Percentiles rank a stretch among this genome's conserved stretches.
Conservation (phyloP, 1,284 basidiomycete genomes). For the Rhodotorula sp. region DNA sequence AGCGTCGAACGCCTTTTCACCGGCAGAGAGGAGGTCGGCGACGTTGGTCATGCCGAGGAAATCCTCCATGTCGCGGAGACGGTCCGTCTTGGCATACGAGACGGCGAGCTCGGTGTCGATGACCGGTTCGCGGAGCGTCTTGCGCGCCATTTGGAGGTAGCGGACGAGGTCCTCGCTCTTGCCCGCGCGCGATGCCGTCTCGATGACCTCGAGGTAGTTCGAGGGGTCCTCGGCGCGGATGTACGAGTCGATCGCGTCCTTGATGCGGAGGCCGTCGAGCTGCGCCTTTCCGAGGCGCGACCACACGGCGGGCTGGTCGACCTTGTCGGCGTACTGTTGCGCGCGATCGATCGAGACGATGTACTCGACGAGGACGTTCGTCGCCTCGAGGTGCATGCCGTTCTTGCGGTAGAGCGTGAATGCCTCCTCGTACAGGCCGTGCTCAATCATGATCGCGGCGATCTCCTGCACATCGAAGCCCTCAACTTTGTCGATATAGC, state of each 20-base stretch:
- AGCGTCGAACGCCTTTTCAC: conserved; percentile 99
- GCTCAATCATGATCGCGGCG: conserved; percentile 93
- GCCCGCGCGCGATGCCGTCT: conserved; percentile 91
- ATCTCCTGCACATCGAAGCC: conserved; percentile 96
- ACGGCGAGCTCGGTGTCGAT: conserved; percentile 98
- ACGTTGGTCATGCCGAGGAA: conserved; percentile 99
- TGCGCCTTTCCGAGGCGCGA: conserved; percentile 97
- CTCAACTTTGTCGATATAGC: conserved; percentile 95
- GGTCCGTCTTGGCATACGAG: conserved; percentile 94
- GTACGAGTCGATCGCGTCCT: conserved; percentile 98
- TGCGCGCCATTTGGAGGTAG: conserved; percentile 99
- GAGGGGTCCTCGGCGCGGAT: conserved; percentile 97
- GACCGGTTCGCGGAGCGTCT: conserved; percentile 92
- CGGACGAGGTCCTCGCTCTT: conserved; percentile 98
- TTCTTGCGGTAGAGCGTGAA: conserved; percentile 96
- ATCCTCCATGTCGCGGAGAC: conserved; percentile 98
- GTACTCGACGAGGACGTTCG: conserved; percentile 97
- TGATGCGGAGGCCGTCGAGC: conserved; percentile 95
- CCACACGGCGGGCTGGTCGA: conserved; percentile 97
- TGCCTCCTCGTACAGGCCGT: conserved; percentile 94
- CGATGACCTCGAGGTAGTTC: conserved; percentile 95
- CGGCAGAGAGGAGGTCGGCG: conserved; percentile 68
- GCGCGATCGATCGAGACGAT: conserved; percentile 97
- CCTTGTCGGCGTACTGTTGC: conserved; percentile 92
- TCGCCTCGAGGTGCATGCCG: conserved; percentile 87